phyloP scores from a whole-genome alignment of 352 stramenopile genomes.

The Phytophthora litchii region DNA sequence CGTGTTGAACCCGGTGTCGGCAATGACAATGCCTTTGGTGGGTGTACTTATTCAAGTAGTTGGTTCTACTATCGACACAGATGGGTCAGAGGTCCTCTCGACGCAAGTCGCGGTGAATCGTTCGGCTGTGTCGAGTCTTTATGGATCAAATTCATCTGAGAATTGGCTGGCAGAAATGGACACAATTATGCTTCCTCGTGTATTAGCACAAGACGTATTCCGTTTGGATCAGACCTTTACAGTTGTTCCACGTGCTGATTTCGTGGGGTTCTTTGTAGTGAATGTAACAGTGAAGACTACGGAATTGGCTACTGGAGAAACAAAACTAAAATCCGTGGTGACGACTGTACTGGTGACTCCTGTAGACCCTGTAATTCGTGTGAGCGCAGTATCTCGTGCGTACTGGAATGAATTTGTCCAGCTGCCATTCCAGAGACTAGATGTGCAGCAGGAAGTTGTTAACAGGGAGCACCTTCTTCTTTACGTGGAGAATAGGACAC shows the following conservation, averaged over 20 bases:
- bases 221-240: constrained; percentile 24
- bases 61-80: constrained; percentile 34
- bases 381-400: constrained; percentile 18
- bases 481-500: constrained; percentile 40
- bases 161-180: constrained; percentile 18
- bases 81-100: constrained; percentile 35
- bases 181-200: constrained; percentile 12
- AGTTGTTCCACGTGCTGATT: constrained; percentile 43
- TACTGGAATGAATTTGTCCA: constrained; percentile 44
- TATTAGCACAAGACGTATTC: constrained; percentile 17
- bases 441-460: constrained; percentile 37
- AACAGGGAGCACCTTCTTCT: constrained; percentile 47
- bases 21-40: constrained; percentile 32
- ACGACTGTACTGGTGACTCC: constrained; percentile 39
- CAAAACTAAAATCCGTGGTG: constrained; percentile 12
- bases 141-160: constrained; percentile 24
- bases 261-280: constrained; percentile 48
- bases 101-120: constrained; percentile 30
- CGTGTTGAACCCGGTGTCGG: constrained; percentile 22
- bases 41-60: constrained; percentile 24
- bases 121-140: constrained; percentile 27
- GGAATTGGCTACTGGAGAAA: constrained; percentile 42
- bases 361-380: constrained; percentile 31
- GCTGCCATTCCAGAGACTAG: constrained; percentile 46
- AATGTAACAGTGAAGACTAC: constrained; percentile 42